These are phyloP conservation scores for Rhodotorula sp. DNA, from an alignment of 1,284 basidiomycete species.

Conservation along the genomic window DNA sequence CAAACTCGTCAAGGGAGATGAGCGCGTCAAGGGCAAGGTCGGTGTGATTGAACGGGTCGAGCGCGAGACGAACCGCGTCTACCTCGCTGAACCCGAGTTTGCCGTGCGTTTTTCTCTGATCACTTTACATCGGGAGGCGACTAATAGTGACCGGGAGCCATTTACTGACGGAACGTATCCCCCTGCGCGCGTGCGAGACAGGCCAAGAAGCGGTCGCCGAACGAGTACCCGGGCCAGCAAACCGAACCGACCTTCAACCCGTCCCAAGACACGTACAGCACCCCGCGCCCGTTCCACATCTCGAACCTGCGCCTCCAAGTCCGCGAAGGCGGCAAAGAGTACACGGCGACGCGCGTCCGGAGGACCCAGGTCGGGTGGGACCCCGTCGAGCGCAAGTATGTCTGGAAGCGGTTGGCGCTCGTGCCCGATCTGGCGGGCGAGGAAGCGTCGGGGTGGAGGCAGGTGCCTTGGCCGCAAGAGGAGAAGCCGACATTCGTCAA, in stretches of 20 bases:
- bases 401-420: constrained; percentile 35
- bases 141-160: not conserved
- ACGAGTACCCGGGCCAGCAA: constrained; percentile 37
- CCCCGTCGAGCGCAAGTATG: constrained; percentile 23
- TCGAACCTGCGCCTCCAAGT: constrained; percentile 40
- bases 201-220: constrained; percentile 38
- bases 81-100: constrained; percentile 46
- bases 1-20: constrained; percentile 47
- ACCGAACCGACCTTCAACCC: constrained; percentile 15
- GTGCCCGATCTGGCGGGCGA: constrained; percentile 8
- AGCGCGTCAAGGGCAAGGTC: constrained; percentile 46
- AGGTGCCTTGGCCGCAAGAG: constrained; percentile 10
- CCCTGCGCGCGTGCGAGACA: not conserved
- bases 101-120: constrained; percentile 16
- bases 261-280: constrained; percentile 23
- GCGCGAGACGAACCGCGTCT: constrained; percentile 51
- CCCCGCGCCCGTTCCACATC: constrained; percentile 31
- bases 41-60: constrained; percentile 48
- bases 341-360: constrained; percentile 31
- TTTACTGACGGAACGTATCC: too few relatives aligned
- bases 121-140: too few relatives aligned
- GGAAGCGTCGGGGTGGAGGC: constrained; percentile 1
- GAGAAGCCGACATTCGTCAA: not conserved
- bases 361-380: constrained; percentile 34
- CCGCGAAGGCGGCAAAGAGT: constrained; percentile 23